Percentiles rank a stretch among this genome's conserved stretches.
These are phyloP conservation scores for Salix brachista DNA, from an alignment of 345 rosid genomes.

Conservation along the genomic window DNA sequence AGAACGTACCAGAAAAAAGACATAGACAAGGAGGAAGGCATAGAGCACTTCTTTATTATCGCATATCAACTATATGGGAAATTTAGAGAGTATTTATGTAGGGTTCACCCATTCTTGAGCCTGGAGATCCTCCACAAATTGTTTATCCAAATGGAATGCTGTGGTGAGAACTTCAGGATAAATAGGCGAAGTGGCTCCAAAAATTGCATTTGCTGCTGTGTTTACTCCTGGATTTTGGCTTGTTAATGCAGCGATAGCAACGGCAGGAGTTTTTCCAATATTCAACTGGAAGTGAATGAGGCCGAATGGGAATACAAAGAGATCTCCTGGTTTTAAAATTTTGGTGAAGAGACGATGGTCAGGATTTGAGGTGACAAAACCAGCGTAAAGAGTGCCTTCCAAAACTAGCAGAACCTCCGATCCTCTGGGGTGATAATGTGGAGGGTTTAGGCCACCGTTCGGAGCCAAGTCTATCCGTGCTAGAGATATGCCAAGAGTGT, in stretches of 20 bases:
- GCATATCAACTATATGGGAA: not conserved
- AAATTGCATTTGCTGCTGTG: conserved; percentile 1
- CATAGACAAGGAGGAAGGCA: not conserved
- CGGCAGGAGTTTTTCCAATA: not conserved
- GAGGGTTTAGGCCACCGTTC: conserved; percentile 17
- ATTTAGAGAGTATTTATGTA: not conserved
- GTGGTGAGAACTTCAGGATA: conserved; percentile 16
- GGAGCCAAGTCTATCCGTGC: not conserved
- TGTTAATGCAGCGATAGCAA: conserved; percentile 15
- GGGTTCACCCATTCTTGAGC: not conserved
- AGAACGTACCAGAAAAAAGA: no score
- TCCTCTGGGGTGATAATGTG: conserved; percentile 21
- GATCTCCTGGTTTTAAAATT: conserved; percentile 14
- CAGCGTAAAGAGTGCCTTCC: conserved; percentile 9
- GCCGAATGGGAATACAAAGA: conserved; percentile 15
- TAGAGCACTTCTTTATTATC: not conserved
- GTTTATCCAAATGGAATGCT: conserved; percentile 12
- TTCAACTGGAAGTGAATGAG: conserved; percentile 9
- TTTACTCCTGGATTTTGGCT: conserved; percentile 21
- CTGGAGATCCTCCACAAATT: not conserved
- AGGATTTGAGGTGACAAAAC: conserved; percentile 16
- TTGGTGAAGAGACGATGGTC: conserved; percentile 6
- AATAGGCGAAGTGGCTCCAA: not conserved
- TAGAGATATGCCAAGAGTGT: not conserved
- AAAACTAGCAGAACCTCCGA: conserved; percentile 8